Base-by-base conservation (phyloP, 129 eudicot species). In the Erigeron canadensis region DNA sequence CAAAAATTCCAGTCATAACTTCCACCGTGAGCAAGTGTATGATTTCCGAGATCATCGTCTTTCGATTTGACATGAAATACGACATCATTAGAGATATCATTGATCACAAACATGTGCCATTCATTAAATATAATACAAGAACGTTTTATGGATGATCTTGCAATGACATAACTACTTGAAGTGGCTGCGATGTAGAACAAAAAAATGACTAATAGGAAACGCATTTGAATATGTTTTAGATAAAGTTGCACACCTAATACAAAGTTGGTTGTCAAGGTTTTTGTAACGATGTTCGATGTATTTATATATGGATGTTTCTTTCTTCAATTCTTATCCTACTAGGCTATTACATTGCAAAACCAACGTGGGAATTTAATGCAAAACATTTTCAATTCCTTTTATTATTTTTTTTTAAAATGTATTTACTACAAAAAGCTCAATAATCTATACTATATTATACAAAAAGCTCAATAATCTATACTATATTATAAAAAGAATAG, bases 1-100 rank as follows among this genome's bases (percentile, higher is more conserved):
- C 80, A 75, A 56, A 75, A 75, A 0, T 53, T 38, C 74, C 80
- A 75, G 37, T 75, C 80, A 5, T 75, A 67, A 43, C 1, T 17
- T 23, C 61, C 50, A 2, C 46, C 6, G n/a, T 17, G 2, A 43
- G 74, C 10, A 67, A 75, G 67, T 5, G 73, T 75, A 56, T 67
- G 74, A 18, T 17, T 42, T 18, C 74, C 80, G 19, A 54, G 68
- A 67, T 75, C 80, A 16, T 57, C 61, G 4, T 60, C 71, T 13
- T 5, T 50, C 12, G 80, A 67, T 28, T n/a, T 67, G 61, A 57
- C 61, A 57, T 75, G 80, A 43, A 75, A 16, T 34, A 38, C 18
- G 50, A 75, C 44, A 10, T 75, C 68, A 44, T 48, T 74, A 13
- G 48, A 38, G 59, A 75, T 57, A 19, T 58, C 59, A 7, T 75